Conservation (phyloP, 495 filamentous ascomycete genomes). For the Penicillium pulvis region DNA sequence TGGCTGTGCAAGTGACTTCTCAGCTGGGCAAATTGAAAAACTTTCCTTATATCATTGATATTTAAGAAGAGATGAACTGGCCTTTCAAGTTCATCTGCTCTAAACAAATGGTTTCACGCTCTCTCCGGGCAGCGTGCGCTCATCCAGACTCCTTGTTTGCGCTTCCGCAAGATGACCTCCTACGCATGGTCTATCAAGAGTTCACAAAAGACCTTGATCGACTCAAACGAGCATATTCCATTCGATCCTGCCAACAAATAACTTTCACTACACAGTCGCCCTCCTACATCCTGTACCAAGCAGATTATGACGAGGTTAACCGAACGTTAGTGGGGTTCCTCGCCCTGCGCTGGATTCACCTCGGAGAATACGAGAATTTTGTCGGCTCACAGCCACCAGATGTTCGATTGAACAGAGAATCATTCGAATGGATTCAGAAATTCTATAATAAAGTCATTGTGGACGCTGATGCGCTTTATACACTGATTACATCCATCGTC, state of each 20-base stretch:
- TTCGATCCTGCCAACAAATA: conserved; percentile 15
- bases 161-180: conserved; percentile 5
- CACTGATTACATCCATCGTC: conserved; percentile 37
- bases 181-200: conserved; percentile 15
- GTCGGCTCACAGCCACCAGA: conserved; percentile 16
- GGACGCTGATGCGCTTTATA: conserved; percentile 28
- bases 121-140: conserved; percentile 13
- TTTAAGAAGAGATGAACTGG: background rate
- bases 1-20: background rate
- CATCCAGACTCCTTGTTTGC: conserved; percentile 14
- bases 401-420: conserved; percentile 14
- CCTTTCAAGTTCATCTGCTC: background rate
- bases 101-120: background rate
- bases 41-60: background rate
- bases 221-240: conserved; percentile 21
- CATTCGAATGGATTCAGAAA: conserved; percentile 23
- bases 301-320: conserved; percentile 25
- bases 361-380: conserved; percentile 16
- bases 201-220: conserved; percentile 22
- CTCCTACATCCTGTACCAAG: conserved; percentile 19
- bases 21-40: background rate
- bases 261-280: conserved; percentile 7
- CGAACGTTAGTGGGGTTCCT: conserved; percentile 22
- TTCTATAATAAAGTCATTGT: conserved; percentile 19
- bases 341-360: conserved; percentile 22